Evolutionary conservation across 495 filamentous ascomycete genomes (phyloP).

Genomic region (Chaetomidium leptoderma): DNA sequence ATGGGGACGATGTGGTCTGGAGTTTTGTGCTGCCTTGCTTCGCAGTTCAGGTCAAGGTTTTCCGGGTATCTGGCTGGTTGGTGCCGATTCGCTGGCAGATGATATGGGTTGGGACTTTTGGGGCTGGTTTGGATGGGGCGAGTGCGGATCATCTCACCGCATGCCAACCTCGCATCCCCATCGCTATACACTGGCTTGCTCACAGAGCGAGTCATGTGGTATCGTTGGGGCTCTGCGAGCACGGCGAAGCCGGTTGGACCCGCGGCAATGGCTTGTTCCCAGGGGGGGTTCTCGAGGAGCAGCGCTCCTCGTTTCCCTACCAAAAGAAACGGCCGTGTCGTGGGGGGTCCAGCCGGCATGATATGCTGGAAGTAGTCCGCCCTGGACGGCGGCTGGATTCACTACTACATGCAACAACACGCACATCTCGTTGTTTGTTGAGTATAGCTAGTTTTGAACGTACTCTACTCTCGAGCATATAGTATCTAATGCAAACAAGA

Average conservation of each 20-base stretch:
- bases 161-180: neutral
- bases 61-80: slow-evolving; percentile 1
- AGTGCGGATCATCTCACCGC: slow-evolving; percentile 21
- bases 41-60: slow-evolving; percentile 40
- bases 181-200: neutral
- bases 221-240: neutral
- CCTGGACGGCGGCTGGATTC: slow-evolving; percentile 18
- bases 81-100: neutral
- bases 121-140: slow-evolving; percentile 4
- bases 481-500: slow-evolving; percentile 9
- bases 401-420: neutral
- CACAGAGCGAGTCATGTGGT: neutral
- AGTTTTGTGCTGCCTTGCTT: slow-evolving; percentile 11
- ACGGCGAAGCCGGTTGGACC: slow-evolving; percentile 6
- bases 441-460: slow-evolving; percentile 1
- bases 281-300: neutral
- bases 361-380: slow-evolving; percentile 16
- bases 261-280: slow-evolving; percentile 1
- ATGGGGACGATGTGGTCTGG: neutral
- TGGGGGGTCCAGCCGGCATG: slow-evolving; percentile 6
- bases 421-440: slow-evolving; percentile 9
- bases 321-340: neutral
- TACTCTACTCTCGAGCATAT: slow-evolving; percentile 14
- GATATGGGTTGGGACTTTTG: neutral
- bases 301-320: neutral